Evolutionary conservation across 371 early-diverging fungal genomes (phyloP), one percentile per base, ranked within the genome.

Genomic region (Syncephalastrum monosporum): DNA sequence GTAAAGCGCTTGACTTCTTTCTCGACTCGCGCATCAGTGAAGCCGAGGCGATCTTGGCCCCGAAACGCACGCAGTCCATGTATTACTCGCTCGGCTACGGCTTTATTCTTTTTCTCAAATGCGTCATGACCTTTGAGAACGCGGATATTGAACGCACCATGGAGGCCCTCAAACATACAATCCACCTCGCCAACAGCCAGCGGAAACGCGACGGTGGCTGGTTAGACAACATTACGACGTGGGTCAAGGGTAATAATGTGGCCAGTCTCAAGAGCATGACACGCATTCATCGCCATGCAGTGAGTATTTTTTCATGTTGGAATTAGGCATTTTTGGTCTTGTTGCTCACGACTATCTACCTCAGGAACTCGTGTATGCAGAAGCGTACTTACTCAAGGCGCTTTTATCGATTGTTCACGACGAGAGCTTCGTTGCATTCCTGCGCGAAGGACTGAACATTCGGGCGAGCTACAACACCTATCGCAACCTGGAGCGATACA

Each of bases 381-480:
- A 92, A 55, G 82, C 84, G 7, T 77, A 81, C 63, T 61, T 92
- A 42, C 54, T 91, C 44, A 82, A 84, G 41, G 87, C 91, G 14
- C 60, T 90, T 24, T 67, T 91, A 25, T 81, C 82, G 57, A 77
- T 91, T 16, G 61, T 88, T 27, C 75, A 77, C 41, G 89, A 91
- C 60, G 85, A 86, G 43, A 88, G 88, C 53, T 63, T 90, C 43
- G 68, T 91, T 27, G 73, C 84, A 0, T 87, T 92, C 57, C 66
- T 92, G 13, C 74, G 82, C 51, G 91, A 92, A 63, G 85, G 92
- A 33, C 65, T 91, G 56, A 82, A 85, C 49, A 89, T 92, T 41
- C 83, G 87, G 6, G 75, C 69, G 42, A 73, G 85, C 19, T 91
- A 89, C 63, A 75, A 71, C 21, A 79, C 77, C 8, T 89, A 87